Conservation (phyloP, 2,329 filamentous ascomycete species). For the Kalmusia sp. region DNA sequence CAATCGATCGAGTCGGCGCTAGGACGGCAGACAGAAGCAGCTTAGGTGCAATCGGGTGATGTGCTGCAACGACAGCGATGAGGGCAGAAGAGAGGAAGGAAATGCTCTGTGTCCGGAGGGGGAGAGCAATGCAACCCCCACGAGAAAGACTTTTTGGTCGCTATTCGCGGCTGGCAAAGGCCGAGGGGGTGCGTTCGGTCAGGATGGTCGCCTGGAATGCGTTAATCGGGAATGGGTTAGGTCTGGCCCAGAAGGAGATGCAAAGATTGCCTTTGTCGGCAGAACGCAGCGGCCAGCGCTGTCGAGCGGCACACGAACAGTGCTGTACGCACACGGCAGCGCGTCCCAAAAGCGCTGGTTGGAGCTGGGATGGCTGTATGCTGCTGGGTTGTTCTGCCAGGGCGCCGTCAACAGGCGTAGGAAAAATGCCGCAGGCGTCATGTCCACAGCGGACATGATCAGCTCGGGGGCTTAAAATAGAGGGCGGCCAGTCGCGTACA, state of each 20-base stretch:
- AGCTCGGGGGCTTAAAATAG: constrained; percentile 4
- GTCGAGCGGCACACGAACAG: not conserved
- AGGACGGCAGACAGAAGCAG: constrained; percentile 10
- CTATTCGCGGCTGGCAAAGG: constrained; percentile 12
- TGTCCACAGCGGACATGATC: constrained; percentile 8
- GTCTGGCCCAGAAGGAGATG: not conserved
- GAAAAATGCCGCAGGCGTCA: constrained; percentile 16
- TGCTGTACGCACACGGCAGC: not conserved
- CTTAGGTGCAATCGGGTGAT: not conserved
- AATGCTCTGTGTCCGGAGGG: not conserved
- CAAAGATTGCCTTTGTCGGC: not conserved
- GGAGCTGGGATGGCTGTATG: not conserved
- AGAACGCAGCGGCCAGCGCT: constrained; percentile 1
- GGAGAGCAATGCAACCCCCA: constrained; percentile 6
- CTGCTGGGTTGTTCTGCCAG: not conserved
- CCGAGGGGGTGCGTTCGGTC: constrained; percentile 1
- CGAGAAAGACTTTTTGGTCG: constrained; percentile 4
- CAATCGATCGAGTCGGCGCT: constrained; percentile 9
- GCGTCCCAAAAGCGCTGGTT: not conserved
- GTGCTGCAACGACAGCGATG: not conserved
- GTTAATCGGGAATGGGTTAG: not conserved
- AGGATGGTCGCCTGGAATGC: not conserved
- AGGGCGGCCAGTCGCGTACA: not conserved
- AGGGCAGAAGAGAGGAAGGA: constrained; percentile 6
- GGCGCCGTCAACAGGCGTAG: not conserved